Percentiles rank a stretch among this genome's conserved stretches.
These are phyloP conservation scores for Tricholoma hemisulphureum DNA, from an alignment of 768 basidiomycete genomes.

Conservation along the genomic window DNA sequence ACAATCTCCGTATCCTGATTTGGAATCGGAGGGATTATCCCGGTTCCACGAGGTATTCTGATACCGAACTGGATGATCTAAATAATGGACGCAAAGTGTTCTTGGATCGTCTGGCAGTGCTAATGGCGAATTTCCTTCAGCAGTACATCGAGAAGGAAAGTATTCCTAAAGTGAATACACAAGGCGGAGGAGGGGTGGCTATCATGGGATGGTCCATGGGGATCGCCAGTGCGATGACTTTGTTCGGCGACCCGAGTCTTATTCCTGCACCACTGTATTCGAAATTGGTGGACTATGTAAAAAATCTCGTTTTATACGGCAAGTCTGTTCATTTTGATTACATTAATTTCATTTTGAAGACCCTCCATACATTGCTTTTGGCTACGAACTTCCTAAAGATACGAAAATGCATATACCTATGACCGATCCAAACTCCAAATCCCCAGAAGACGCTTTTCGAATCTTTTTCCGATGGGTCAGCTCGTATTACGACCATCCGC, in stretches of 20 bases:
- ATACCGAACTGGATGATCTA: constrained; percentile 31
- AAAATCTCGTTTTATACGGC: constrained; percentile 34
- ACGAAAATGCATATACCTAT: constrained; percentile 15
- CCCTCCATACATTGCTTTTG: constrained; percentile 31
- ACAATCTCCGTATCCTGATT: constrained; percentile 29
- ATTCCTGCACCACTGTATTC: constrained; percentile 21
- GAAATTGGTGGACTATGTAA: constrained; percentile 29
- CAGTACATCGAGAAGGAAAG: constrained; percentile 24
- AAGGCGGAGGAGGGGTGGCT: constrained; percentile 32
- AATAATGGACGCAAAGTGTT: constrained; percentile 20
- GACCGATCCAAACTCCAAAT: constrained; percentile 18
- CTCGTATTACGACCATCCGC: constrained; percentile 29
- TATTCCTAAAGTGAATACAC: constrained; percentile 22
- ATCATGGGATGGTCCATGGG: constrained; percentile 42
- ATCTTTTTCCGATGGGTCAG: constrained; percentile 29
- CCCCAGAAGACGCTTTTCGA: constrained; percentile 18
- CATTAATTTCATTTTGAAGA: constrained; percentile 19
- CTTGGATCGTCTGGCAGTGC: constrained; percentile 24
- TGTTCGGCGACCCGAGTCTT: constrained; percentile 24
- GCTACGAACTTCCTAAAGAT: constrained; percentile 21
- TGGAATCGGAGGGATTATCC: constrained; percentile 33
- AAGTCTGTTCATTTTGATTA: constrained; percentile 3
- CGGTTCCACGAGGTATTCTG: constrained; percentile 31
- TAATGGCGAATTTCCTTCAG: constrained; percentile 28
- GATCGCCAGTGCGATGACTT: constrained; percentile 21